Percentiles rank a stretch among this genome's conserved stretches.
Conservation (phyloP, 164 flowering plant species). For the Chimonanthus praecox region DNA sequence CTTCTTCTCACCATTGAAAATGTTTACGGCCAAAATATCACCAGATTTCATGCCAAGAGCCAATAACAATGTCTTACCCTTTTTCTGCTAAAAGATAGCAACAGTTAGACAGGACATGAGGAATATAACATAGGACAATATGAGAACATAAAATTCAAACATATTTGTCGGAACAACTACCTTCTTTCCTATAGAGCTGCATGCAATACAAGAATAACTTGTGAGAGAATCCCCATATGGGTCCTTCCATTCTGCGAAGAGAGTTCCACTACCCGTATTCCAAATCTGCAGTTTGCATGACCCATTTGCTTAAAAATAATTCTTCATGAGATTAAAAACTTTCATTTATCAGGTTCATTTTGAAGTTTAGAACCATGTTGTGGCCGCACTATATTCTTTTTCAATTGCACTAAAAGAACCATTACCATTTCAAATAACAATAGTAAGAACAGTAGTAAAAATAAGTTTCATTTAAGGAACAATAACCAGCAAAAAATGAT, state of each 20-base stretch:
- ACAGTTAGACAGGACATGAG: neutral
- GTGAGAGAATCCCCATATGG: conserved; percentile 10
- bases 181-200: conserved; percentile 34
- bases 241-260: conserved; percentile 32
- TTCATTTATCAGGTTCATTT: too few relatives aligned
- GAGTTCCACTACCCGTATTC: conserved; percentile 29
- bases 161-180: conserved; percentile 10
- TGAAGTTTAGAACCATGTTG: too few relatives aligned
- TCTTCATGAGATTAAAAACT: neutral
- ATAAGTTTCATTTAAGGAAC: too few relatives aligned
- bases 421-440: too few relatives aligned
- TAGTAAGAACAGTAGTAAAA: too few relatives aligned
- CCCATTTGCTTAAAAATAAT: neutral
- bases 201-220: conserved; percentile 28
- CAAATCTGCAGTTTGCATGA: conserved; percentile 26
- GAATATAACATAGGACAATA: neutral
- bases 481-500: too few relatives aligned
- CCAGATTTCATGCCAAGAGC: conserved; percentile 33
- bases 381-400: too few relatives aligned
- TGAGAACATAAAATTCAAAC: neutral
- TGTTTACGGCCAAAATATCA: conserved; percentile 24
- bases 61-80: conserved; percentile 22
- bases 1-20: conserved; percentile 21
- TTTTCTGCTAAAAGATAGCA: conserved; percentile 26
- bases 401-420: too few relatives aligned